Evolutionary conservation across 257 asterid genomes (phyloP).

Genomic region (Solanum ahanhuiri): DNA sequence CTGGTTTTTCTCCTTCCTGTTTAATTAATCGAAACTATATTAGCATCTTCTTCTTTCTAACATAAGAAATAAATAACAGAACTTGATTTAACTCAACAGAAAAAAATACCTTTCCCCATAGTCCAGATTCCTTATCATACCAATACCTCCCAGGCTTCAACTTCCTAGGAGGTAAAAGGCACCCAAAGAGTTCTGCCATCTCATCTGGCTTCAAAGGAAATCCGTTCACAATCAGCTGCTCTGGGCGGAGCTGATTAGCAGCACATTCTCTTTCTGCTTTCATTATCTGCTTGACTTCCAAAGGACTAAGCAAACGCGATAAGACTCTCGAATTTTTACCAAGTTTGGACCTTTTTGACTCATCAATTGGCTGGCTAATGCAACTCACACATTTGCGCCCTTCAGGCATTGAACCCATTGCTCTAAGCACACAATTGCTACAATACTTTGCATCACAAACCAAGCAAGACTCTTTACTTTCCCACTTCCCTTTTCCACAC

Average conservation of each 20-base stretch:
- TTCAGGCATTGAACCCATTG: constrained; percentile 99
- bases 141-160: constrained; percentile 89
- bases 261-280: constrained; percentile 78
- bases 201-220: constrained; percentile 73
- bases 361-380: constrained; percentile 82
- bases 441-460: constrained; percentile 84
- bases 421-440: constrained; percentile 85
- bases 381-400: constrained; percentile 93
- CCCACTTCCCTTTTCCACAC: constrained; percentile 96
- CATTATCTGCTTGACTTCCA: constrained; percentile 91
- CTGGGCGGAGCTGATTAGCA: constrained; percentile 90
- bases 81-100: background rate
- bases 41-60: constrained; percentile 3
- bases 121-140: constrained; percentile 95
- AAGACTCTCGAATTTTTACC: constrained; percentile 72
- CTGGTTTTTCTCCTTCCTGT: constrained; percentile 98
- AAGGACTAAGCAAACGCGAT: constrained; percentile 67
- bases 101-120: constrained; percentile 77
- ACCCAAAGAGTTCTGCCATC: constrained; percentile 75
- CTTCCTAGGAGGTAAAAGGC: constrained; percentile 69
- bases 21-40: constrained; percentile 10
- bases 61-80: background rate
- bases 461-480: constrained; percentile 66
- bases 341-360: constrained; percentile 49
- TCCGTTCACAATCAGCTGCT: constrained; percentile 80